phyloP scores from a whole-genome alignment of 2,329 filamentous ascomycete species.

The Leptographium flavum region DNA sequence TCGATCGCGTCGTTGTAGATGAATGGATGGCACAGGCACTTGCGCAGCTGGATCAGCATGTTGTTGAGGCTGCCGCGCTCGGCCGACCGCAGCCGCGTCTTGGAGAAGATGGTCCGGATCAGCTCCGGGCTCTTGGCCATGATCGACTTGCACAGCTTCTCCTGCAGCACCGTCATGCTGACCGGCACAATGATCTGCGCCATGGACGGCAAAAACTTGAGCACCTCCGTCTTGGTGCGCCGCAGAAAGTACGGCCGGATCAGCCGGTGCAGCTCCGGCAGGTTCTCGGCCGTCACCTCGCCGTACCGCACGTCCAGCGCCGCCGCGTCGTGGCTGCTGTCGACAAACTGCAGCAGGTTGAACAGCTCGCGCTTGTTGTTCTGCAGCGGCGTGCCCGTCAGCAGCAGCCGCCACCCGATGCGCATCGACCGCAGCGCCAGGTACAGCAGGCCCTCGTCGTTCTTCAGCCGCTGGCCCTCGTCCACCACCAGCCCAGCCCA shows the following conservation, averaged over 20 bases:
- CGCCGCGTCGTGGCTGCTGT: constrained; percentile 54
- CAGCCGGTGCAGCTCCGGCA: constrained; percentile 65
- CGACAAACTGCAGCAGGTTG: constrained; percentile 90
- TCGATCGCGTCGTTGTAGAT: constrained; percentile 86
- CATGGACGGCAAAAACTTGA: constrained; percentile 86
- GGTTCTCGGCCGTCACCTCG: constrained; percentile 69
- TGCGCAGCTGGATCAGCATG: constrained; percentile 87
- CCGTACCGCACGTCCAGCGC: constrained; percentile 61
- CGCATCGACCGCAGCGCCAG: constrained; percentile 56
- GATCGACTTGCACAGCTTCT: constrained; percentile 88
- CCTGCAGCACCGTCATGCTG: constrained; percentile 88
- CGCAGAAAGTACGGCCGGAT: constrained; percentile 59
- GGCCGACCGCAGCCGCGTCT: constrained; percentile 47
- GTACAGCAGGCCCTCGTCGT: constrained; percentile 76
- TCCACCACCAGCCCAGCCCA: constrained; percentile 89
- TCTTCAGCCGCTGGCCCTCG: constrained; percentile 91
- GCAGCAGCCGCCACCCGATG: constrained; percentile 68
- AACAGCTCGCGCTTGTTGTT: constrained; percentile 94
- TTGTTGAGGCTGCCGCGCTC: constrained; percentile 81
- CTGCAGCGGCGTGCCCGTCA: constrained; percentile 86
- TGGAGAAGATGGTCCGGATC: constrained; percentile 72
- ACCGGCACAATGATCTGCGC: constrained; percentile 89
- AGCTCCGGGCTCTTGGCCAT: constrained; percentile 80
- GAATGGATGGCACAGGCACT: constrained; percentile 91
- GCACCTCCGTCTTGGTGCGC: constrained; percentile 78